Conservation (phyloP, 1,284 basidiomycete genomes). For the Limonomyces culmigenus region DNA sequence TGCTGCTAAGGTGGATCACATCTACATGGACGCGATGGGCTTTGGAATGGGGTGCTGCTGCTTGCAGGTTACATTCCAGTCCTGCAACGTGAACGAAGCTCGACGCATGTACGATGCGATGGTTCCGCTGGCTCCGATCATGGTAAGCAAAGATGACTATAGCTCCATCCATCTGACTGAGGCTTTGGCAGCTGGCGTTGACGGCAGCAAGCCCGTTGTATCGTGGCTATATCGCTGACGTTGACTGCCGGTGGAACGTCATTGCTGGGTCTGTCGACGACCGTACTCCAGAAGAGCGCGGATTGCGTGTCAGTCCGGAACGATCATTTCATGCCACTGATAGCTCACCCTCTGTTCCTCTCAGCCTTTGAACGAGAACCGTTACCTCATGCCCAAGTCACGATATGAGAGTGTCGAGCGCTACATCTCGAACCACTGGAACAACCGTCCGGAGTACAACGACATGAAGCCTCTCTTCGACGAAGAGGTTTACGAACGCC, state of each 20-base stretch:
- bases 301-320: conserved; percentile 43
- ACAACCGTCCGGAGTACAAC: conserved; percentile 86
- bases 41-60: conserved; percentile 99
- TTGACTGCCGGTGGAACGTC: conserved; percentile 97
- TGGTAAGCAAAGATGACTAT: conserved; percentile 34
- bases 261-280: conserved; percentile 96
- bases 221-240: conserved; percentile 89
- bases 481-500: conserved; percentile 49
- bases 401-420: conserved; percentile 93
- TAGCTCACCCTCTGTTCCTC: neutral
- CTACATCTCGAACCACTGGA: conserved; percentile 80
- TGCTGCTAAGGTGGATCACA: conserved; percentile 78
- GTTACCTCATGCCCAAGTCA: conserved; percentile 82
- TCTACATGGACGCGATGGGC: conserved; percentile 99
- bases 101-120: conserved; percentile 88
- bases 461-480: conserved; percentile 79
- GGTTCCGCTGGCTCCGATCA: conserved; percentile 85
- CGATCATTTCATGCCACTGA: neutral
- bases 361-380: conserved; percentile 63
- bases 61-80: conserved; percentile 95
- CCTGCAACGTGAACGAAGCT: conserved; percentile 85
- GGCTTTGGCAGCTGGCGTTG: conserved; percentile 57
- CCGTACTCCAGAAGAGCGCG: conserved; percentile 87
- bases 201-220: conserved; percentile 91
- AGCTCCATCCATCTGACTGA: conserved; percentile 1